Conservation (phyloP, 495 filamentous ascomycete species). For the Oidiodendron maius region DNA sequence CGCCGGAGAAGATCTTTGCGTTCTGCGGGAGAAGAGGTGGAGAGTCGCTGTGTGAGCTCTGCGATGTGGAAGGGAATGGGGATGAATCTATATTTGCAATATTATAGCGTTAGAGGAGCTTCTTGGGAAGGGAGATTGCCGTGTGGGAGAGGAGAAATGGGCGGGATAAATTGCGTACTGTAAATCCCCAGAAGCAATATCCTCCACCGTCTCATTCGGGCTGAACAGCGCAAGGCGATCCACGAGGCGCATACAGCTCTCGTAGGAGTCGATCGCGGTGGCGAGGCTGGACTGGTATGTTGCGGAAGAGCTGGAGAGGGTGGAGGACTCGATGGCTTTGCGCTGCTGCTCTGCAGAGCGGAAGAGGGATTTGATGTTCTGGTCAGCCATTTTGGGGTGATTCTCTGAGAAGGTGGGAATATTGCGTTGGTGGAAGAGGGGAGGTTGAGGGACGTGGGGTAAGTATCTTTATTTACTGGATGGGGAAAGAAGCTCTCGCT, state of each 20-base stretch:
- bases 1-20: constrained; percentile 58
- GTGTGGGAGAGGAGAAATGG: constrained; percentile 26
- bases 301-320: constrained; percentile 28
- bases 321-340: constrained; percentile 35
- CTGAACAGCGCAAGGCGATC: constrained; percentile 75
- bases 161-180: constrained; percentile 51
- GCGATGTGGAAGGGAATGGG: constrained; percentile 62
- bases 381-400: constrained; percentile 31
- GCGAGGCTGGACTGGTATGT: constrained; percentile 62
- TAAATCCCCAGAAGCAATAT: constrained; percentile 77
- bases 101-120: constrained; percentile 29
- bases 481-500: neutral
- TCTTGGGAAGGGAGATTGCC: no score
- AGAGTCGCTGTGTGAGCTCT: constrained; percentile 55
- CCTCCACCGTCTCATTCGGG: constrained; percentile 83
- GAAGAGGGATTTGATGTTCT: constrained; percentile 53
- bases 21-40: constrained; percentile 37
- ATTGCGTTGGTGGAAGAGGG: neutral
- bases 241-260: constrained; percentile 65
- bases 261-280: constrained; percentile 60
- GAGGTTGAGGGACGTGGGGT: constrained; percentile 3
- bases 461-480: neutral
- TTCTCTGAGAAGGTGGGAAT: neutral
- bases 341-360: constrained; percentile 50
- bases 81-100: constrained; percentile 52